phyloP scores from a whole-genome alignment of 2,329 filamentous ascomycete genomes.

The Daldinia sp. region DNA sequence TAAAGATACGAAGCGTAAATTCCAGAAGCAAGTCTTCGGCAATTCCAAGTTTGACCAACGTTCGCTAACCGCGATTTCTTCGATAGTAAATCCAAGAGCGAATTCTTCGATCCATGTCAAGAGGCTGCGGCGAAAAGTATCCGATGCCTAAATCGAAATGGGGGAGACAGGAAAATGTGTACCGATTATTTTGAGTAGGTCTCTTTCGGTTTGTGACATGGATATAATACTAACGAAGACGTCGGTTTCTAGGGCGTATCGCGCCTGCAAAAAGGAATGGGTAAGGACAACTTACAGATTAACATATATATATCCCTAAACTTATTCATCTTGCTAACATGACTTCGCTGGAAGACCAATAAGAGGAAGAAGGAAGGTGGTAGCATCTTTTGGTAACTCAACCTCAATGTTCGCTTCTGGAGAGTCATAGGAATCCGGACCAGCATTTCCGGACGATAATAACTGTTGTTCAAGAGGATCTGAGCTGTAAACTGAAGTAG shows the following conservation, averaged over 20 bases:
- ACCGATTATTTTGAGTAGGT: slow-evolving; percentile 93
- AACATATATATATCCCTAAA: neutral
- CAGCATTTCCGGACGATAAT: too few species aligned
- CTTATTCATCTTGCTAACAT: slow-evolving; percentile 8
- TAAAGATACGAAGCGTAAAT: slow-evolving; percentile 68
- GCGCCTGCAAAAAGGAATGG: slow-evolving; percentile 95
- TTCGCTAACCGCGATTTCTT: neutral
- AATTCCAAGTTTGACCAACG: neutral
- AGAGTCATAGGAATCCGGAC: neutral
- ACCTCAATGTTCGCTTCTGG: neutral
- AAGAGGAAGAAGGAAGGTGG: slow-evolving; percentile 44
- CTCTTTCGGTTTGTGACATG: neutral
- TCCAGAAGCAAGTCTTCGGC: slow-evolving; percentile 62
- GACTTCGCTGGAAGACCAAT: slow-evolving; percentile 41
- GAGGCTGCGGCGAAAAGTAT: slow-evolving; percentile 88
- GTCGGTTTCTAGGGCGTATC: slow-evolving; percentile 78
- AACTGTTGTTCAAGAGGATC: too few species aligned
- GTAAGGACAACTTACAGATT: slow-evolving; percentile 58
- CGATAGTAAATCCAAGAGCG: slow-evolving; percentile 81
- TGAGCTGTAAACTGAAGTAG: too few species aligned
- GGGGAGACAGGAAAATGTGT: slow-evolving; percentile 88
- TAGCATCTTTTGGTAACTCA: slow-evolving; percentile 29
- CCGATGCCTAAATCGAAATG: slow-evolving; percentile 87
- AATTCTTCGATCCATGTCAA: slow-evolving; percentile 95
- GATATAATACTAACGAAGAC: slow-evolving; percentile 17